Evolutionary conservation across 2,329 filamentous ascomycete species (phyloP).

Genomic region (Falciphora oryzae): DNA sequence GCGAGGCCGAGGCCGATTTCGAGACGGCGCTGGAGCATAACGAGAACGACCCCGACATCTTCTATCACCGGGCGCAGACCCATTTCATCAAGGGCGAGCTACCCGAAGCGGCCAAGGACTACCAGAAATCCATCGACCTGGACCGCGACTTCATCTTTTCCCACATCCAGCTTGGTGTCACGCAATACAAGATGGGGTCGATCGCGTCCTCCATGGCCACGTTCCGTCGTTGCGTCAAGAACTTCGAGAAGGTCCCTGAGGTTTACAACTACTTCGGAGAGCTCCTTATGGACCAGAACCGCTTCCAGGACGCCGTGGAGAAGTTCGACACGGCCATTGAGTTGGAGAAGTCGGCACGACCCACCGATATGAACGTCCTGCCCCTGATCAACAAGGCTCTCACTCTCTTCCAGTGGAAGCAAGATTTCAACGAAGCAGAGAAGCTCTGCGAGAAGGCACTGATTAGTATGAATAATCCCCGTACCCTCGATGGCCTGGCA

Average conservation of each 20-base stretch:
- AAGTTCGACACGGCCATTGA: conserved; percentile 99
- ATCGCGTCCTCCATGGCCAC: conserved; percentile 98
- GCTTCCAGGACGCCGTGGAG: conserved; percentile 90
- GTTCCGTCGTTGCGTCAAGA: conserved; percentile 96
- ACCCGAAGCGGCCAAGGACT: conserved; percentile 90
- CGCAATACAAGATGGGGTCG: conserved; percentile 99
- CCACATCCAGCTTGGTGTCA: conserved; percentile 97
- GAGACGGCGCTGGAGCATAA: conserved; percentile 80
- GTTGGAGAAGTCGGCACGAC: conserved; percentile 93
- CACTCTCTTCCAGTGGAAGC: conserved; percentile 96
- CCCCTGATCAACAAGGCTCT: conserved; percentile 98
- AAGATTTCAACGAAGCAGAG: conserved; percentile 91
- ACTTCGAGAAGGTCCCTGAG: conserved; percentile 92
- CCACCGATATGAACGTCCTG: conserved; percentile 93
- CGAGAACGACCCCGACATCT: conserved; percentile 88
- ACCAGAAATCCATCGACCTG: conserved; percentile 97
- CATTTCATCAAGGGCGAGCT: conserved; percentile 98
- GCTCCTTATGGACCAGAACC: conserved; percentile 91
- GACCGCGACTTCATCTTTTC: conserved; percentile 98
- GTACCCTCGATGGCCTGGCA: conserved; percentile 9
- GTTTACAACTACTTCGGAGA: conserved; percentile 99
- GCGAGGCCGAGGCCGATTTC: conserved; percentile 85
- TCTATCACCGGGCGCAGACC: conserved; percentile 96
- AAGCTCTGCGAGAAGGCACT: conserved; percentile 95
- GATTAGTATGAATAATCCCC: conserved; percentile 60